Base-by-base conservation (phyloP, 345 rosid species). In the Hevea brasiliensis region DNA sequence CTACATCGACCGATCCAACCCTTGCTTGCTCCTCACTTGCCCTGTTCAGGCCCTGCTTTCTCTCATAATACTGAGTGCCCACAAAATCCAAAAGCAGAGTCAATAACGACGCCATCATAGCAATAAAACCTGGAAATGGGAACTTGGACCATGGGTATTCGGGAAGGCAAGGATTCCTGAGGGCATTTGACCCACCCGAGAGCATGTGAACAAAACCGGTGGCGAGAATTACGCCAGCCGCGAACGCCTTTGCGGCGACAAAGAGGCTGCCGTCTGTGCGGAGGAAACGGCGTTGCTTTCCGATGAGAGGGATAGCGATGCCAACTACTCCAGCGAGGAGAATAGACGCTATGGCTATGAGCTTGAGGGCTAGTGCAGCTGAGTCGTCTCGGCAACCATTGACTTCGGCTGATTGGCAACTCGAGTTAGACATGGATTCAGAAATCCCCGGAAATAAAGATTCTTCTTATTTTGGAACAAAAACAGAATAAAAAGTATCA, bases 151-250 rank as follows among this genome's bases (percentile, higher is more conserved):
- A 92, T 0, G 97, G 97, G 62, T 59, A 86, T 4, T 84, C 80
- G 29, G 97, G 94, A 10, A 92, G 70, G 79, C 97, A 94, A 7
- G 92, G 87, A 62, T 92, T 83, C 0, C 85, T 54, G 0, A 94
- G 80, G 8, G 97, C 93, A 0, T 77, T 58, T 0, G 91, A 61
- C 8, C 95, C 98, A 3, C 76, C 91, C 0, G 92, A 58, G n/a
- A 94, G 80, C 97, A 92, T 94, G 76, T 94, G 98, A 65, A 94
- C 97, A 60, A 94, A 94, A 40, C 95, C 98, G 17, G 98, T 94
- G 4, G 98, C 97, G 9, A 94, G 89, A 64, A 94, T 94, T 7
- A 94, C 97, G 14, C 98, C 97, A 0, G 97, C 98, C 0, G 97
- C 97, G 37, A 94, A 94, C 8, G 97, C 95, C 84, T 92, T 94